These are phyloP conservation scores for Phytophthora constricta DNA, from an alignment of 352 stramenopile genomes.

Conservation along the genomic window DNA sequence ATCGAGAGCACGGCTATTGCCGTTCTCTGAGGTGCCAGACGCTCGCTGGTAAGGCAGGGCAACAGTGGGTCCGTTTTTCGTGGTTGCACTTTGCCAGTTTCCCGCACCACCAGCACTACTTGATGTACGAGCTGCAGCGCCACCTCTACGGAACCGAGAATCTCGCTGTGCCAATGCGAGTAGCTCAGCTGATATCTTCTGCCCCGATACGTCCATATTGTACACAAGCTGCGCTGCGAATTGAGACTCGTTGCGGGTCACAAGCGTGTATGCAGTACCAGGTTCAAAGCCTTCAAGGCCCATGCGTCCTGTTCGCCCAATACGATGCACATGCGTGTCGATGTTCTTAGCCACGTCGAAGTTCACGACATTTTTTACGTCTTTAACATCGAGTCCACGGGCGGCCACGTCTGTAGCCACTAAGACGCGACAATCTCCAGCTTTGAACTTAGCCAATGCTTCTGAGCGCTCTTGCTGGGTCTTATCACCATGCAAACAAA, in stretches of 20 bases:
- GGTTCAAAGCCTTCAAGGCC: conserved; percentile 77
- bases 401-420: conserved; percentile 90
- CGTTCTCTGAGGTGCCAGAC: background rate
- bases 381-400: conserved; percentile 89
- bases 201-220: conserved; percentile 84
- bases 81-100: background rate
- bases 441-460: conserved; percentile 71
- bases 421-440: conserved; percentile 66
- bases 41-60: background rate
- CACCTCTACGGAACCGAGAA: conserved; percentile 55
- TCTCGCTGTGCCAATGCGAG: conserved; percentile 63
- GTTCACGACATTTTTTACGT: conserved; percentile 91
- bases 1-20: conserved; percentile 25
- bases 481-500: conserved; percentile 85
- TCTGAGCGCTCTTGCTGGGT: conserved; percentile 76
- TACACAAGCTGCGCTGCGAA: conserved; percentile 85
- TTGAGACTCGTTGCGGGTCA: conserved; percentile 73
- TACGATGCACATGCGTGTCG: conserved; percentile 91
- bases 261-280: conserved; percentile 83
- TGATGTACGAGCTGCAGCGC: conserved; percentile 3
- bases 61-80: background rate
- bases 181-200: conserved; percentile 61
- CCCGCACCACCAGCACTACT: background rate
- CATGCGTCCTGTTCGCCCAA: conserved; percentile 90
- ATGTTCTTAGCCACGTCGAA: conserved; percentile 94